These are phyloP conservation scores for Striga asiatica DNA, from an alignment of 257 asterid species.

Conservation along the genomic window DNA sequence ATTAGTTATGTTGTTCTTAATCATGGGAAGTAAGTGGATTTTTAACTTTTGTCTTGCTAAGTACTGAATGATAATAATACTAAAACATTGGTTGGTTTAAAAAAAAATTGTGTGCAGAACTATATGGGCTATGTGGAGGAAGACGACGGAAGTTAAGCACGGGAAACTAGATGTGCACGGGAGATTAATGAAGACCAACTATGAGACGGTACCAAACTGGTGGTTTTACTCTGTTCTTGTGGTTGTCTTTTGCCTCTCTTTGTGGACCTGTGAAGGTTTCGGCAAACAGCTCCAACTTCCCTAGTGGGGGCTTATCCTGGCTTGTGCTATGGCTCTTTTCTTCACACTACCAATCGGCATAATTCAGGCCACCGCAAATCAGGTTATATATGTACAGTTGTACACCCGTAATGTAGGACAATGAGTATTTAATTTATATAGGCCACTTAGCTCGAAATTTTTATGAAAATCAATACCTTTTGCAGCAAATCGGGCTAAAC, in stretches of 20 bases:
- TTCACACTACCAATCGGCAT: conserved; percentile 70
- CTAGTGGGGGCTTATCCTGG: conserved; percentile 71
- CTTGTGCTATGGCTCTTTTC: conserved; percentile 36
- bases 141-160: conserved; percentile 19
- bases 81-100: too few species aligned
- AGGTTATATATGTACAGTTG: too few species aligned
- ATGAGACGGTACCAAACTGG: conserved; percentile 49
- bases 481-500: neutral
- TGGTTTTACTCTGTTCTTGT: conserved; percentile 45
- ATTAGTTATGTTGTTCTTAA: conserved; percentile 50
- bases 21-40: conserved; percentile 41
- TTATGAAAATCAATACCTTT: too few species aligned
- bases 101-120: conserved; percentile 17
- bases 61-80: neutral
- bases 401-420: too few species aligned
- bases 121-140: conserved; percentile 26
- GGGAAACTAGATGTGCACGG: conserved; percentile 48
- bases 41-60: too few species aligned
- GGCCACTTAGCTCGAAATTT: too few species aligned
- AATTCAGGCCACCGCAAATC: conserved; percentile 62
- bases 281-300: conserved; percentile 56
- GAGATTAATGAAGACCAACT: conserved; percentile 50
- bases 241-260: conserved; percentile 25
- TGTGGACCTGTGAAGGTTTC: conserved; percentile 46
- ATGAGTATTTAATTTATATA: too few species aligned